Evolutionary conservation across 495 filamentous ascomycete species (phyloP), one percentile per base, ranked within the genome.

Genomic region (Hypoxylon cercidicola): DNA sequence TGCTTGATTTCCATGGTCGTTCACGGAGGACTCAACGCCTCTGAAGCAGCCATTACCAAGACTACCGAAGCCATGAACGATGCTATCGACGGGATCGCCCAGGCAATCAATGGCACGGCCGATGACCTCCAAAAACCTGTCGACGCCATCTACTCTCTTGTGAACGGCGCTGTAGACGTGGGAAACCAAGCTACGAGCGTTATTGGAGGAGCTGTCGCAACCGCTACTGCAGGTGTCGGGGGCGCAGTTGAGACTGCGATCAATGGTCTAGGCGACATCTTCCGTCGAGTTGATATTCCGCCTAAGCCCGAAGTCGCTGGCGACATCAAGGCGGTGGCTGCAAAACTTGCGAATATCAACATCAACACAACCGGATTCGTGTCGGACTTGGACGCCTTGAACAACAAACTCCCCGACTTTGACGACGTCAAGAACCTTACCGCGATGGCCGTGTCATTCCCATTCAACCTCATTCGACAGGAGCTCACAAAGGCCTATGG

Each of bases 1-100:
- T 99, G 95, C 70, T 80, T 99, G 20, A 90, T 93, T 69, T 88
- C 88, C 10, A 81, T 97, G 64, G 89, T 90, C 11, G 85, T 97
- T 40, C 81, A 88, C 52, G 92, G 92, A 46, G 90, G 86, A 65
- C 79, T 97, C 41, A 85, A 90, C 25, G 87, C 86, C 30, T 88
- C 89, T 0, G 77, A 90, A 41, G 77, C 82, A 34, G 78, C 92
- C 32, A 83, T 92, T 21, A 81, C 92, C 67, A 88, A 92, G 40
- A 90, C 89, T 19, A 82, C 86, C 23, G 79, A 89, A 49, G 84
- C 85, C 55, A 82, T 97, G 64, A 96, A 97, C 77, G 78, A 85
- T 3, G 88, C 87, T 3, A 82, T 97, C 63, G 77, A 81, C 28
- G 78, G 73, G 10, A 86, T 96, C 60, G 87, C 87, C 16, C 75